phyloP scores from a whole-genome alignment of 2,329 filamentous ascomycete genomes.

The Diaporthe nobilis region DNA sequence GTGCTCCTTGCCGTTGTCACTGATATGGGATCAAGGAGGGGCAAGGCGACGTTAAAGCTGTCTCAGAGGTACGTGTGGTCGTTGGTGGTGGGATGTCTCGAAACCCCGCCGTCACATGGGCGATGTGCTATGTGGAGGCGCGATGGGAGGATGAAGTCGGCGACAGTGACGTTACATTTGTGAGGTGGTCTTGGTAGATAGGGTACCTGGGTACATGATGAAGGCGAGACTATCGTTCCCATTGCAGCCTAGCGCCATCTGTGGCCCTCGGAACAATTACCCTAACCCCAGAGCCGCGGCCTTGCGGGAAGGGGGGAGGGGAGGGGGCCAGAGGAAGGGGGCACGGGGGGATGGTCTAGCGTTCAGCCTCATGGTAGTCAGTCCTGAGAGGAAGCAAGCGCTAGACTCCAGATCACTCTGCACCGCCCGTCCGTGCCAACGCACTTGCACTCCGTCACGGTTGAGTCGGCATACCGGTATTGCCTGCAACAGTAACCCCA shows the following conservation, averaged over 20 bases:
- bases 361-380: constrained; percentile 17
- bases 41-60: constrained; percentile 41
- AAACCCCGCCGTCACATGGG: constrained; percentile 30
- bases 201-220: not conserved
- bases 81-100: constrained; percentile 5
- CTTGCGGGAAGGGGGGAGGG: too few species aligned
- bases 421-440: not conserved
- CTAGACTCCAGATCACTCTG: constrained; percentile 6
- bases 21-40: constrained; percentile 28
- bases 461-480: not conserved
- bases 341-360: not conserved
- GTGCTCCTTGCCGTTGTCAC: constrained; percentile 12
- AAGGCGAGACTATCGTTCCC: not conserved
- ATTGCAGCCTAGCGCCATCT: not conserved
- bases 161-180: constrained; percentile 38
- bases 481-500: not conserved
- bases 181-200: not conserved
- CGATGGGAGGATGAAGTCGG: not conserved
- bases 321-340: not conserved
- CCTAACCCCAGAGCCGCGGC: not conserved
- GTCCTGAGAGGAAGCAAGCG: constrained; percentile 14
- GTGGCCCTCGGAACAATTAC: not conserved
- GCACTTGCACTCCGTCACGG: not conserved
- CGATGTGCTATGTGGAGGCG: constrained; percentile 15
- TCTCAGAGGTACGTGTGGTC: constrained; percentile 39